Base-by-base conservation (phyloP, 1,284 basidiomycete genomes). In the Pholiota adiposa region DNA sequence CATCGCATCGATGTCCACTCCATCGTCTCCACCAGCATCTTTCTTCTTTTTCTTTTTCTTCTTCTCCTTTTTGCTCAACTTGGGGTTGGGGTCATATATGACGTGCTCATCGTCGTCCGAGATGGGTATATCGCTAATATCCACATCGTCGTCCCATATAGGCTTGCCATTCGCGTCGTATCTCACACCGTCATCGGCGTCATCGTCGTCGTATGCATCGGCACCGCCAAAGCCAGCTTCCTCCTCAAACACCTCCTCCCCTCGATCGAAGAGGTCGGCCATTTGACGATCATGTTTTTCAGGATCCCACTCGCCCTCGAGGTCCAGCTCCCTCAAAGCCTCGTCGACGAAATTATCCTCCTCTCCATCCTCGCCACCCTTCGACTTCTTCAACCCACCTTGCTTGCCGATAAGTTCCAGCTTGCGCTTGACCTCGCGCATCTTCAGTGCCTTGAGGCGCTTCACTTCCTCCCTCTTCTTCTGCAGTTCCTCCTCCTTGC, bases 121-220 rank as follows among this genome's bases (percentile, higher is more conserved):
- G 9, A 78, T 71, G 3, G 79, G 71, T 54, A 96, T 87, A 68
- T 93, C 88, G 8, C 80, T 83, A 58, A 96, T 86, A 65, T 95
- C 86, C 62, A 96, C 89, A 63, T 97, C 93, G 63, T 96, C 91
- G 31, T 93, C 90, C 95, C 95, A 98, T 0, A 77, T 77, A 4
- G 96, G 96, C 75, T 97, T 96, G 62, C 71, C 72, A 53, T 75
- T 69, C 31, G 71, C 74, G 36, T 73, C 71, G 56, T 87, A 88
- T 57, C 79, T 70, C 6, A 76, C 77, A 34, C 77, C 80, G 40
- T 80, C 85, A 40, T 85, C 83, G n/a, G 79, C 72, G 16, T 69
- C 69, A 43, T 86, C 29, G 29, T 31, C n/a, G n/a, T n/a, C n/a
- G n/a, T n/a, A n/a, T n/a, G n/a, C n/a, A n/a, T n/a, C n/a, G n/a